These are phyloP conservation scores for Maudiozyma serrabonitensis DNA, from an alignment of 805 yeast species.

Conservation along the genomic window DNA sequence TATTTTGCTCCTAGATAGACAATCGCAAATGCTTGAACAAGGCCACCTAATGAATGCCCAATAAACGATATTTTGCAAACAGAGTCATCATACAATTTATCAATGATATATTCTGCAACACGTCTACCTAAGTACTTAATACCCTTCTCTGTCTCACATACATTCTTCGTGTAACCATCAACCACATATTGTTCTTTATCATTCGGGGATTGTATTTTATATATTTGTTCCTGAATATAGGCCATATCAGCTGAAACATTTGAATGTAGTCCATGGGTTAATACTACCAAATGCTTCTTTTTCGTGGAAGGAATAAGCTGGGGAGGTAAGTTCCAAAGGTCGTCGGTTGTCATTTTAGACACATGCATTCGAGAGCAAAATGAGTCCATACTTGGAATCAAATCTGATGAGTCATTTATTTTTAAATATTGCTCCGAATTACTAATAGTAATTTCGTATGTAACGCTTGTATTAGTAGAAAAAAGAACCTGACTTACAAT, in stretches of 20 bases:
- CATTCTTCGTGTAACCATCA: constrained; percentile 60
- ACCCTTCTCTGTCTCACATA: constrained; percentile 73
- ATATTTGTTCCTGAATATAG: constrained; percentile 61
- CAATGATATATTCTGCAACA: constrained; percentile 55
- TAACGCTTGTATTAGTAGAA: constrained; percentile 48
- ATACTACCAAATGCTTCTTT: constrained; percentile 50
- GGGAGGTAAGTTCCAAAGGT: constrained; percentile 61
- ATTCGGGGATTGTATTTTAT: constrained; percentile 30
- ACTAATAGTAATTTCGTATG: constrained; percentile 52
- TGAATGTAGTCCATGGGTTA: constrained; percentile 74
- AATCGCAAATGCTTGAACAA: constrained; percentile 67
- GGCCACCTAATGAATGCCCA: constrained; percentile 75
- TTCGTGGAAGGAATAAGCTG: constrained; percentile 25
- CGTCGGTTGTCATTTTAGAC: constrained; percentile 45
- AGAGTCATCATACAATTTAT: constrained; percentile 35
- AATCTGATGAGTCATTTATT: constrained; percentile 11
- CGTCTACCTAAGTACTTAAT: constrained; percentile 63
- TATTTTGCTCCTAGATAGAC: constrained; percentile 59
- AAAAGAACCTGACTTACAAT: constrained; percentile 63
- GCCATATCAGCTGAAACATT: constrained; percentile 69
- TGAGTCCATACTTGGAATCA: constrained; percentile 23
- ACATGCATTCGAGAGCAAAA: constrained; percentile 35
- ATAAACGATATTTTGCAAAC: constrained; percentile 56
- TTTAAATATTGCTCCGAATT: constrained; percentile 27
- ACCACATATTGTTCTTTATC: constrained; percentile 43